These are phyloP conservation scores for Amphibolis antarctica DNA, from an alignment of 106 monocot species.

Conservation along the genomic window DNA sequence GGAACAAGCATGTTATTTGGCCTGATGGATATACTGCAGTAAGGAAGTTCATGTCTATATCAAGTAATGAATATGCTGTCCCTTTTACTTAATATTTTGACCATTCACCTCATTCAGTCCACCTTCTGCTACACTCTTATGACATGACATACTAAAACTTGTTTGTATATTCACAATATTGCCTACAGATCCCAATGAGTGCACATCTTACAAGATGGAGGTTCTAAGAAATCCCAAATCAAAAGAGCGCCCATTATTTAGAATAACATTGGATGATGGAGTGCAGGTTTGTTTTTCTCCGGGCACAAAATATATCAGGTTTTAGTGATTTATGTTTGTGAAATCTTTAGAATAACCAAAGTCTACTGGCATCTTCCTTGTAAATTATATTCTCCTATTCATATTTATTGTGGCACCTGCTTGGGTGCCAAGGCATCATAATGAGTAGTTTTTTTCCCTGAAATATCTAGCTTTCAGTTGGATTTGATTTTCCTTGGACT, in stretches of 20 bases:
- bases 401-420: not conserved
- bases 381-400: no score
- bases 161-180: not conserved
- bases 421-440: no score
- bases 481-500: no score
- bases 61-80: conserved; percentile 36
- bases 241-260: conserved; percentile 64
- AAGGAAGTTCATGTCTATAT: conserved; percentile 64
- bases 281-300: conserved; percentile 37
- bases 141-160: not conserved
- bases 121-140: not conserved
- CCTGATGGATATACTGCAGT: conserved; percentile 92
- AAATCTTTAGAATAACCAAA: not conserved
- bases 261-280: conserved; percentile 65
- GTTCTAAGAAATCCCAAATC: conserved; percentile 71
- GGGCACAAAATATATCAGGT: not conserved
- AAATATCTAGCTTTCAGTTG: no score
- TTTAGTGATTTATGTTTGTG: not conserved
- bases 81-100: not conserved
- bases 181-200: conserved; percentile 34
- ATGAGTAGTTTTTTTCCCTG: no score
- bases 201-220: conserved; percentile 72
- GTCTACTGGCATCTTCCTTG: not conserved
- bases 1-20: conserved; percentile 65
- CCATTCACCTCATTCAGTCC: not conserved